Evolutionary conservation across 2,329 filamentous ascomycete species (phyloP).

Genomic region (Colletotrichum falcatum): DNA sequence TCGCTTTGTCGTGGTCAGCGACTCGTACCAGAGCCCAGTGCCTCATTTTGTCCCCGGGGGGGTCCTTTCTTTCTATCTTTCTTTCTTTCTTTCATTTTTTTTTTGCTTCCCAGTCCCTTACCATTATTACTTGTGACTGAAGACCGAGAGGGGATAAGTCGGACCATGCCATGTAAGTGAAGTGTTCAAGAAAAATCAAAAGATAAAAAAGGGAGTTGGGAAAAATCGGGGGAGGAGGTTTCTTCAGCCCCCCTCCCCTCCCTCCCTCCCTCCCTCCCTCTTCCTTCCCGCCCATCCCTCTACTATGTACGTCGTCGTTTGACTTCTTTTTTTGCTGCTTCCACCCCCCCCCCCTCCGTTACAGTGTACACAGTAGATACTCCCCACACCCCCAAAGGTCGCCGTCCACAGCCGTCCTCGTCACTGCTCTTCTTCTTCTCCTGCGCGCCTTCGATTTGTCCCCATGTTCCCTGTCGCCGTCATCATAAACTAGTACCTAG

Average conservation of each 20-base stretch:
- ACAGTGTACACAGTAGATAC: slow-evolving; percentile 1
- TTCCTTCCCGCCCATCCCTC: slow-evolving; percentile 1
- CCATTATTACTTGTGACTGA: background rate
- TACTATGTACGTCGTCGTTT: slow-evolving; percentile 6
- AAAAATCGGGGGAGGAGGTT: background rate
- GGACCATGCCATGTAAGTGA: background rate
- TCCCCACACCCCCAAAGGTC: slow-evolving; percentile 27
- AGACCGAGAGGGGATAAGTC: background rate
- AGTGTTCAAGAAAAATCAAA: background rate
- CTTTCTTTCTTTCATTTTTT: too few relatives aligned
- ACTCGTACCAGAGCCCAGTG: background rate
- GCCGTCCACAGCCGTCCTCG: slow-evolving; percentile 13
- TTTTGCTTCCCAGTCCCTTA: background rate
- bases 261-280: background rate
- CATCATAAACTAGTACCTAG: background rate
- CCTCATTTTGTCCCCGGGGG: slow-evolving; percentile 17
- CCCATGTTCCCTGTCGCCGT: slow-evolving; percentile 27
- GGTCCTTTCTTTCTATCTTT: too few relatives aligned
- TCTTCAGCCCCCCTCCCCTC: background rate
- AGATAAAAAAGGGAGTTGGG: too few relatives aligned
- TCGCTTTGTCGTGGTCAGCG: background rate
- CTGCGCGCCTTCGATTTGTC: slow-evolving; percentile 13
- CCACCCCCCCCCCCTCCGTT: background rate
- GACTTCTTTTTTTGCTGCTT: background rate
- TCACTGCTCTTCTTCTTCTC: slow-evolving; percentile 17